Base-by-base conservation (phyloP, 768 basidiomycete species). In the Hygrocybe punicea region DNA sequence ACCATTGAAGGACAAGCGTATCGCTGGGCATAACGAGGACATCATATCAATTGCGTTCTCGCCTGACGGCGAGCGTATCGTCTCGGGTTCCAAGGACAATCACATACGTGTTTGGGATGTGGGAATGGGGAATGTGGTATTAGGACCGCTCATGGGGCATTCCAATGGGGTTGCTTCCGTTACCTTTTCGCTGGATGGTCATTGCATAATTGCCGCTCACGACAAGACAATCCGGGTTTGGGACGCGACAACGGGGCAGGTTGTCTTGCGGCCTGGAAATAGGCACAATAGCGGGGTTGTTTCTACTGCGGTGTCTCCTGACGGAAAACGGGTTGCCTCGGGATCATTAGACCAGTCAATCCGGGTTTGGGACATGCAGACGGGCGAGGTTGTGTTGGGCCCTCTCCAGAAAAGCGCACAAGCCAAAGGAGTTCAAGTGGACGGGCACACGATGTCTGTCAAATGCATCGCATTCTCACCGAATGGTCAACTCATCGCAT, bases 1-100 rank as follows among this genome's bases (percentile, higher is more conserved):
- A 4, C 8, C 29, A 4, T 29, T 8, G 29, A 29, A 29, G 29
- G 4, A 29, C 29, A 8, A 29, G 29, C 8, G 4, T 29, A 29
- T 29, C 29, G 4, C 29, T 29, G n/a, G n/a, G n/a, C n/a, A n/a
- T n/a, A n/a, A n/a, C n/a, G n/a, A n/a, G n/a, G n/a, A n/a, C n/a
- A n/a, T n/a, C n/a, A n/a, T n/a, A n/a, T n/a, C n/a, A 29, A 4
- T 29, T 29, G 3, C 81, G 84, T 62, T 82, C 81, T 1, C 81
- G 84, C 65, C 78, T 81, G 78, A 77, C 84, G 65, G 84, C 78
- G 4, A 72, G 83, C n/a, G 84, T 85, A 61, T 80, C 81, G 16
- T 83, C 85, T 14, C 86, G 84, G 84, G 84, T 85, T 65, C 56
- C 74, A 0, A 84, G 85, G 55, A 84, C 85, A 63, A 84, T 85